Evolutionary conservation across 768 basidiomycete genomes (phyloP).

Genomic region (Tylopilus sp.): DNA sequence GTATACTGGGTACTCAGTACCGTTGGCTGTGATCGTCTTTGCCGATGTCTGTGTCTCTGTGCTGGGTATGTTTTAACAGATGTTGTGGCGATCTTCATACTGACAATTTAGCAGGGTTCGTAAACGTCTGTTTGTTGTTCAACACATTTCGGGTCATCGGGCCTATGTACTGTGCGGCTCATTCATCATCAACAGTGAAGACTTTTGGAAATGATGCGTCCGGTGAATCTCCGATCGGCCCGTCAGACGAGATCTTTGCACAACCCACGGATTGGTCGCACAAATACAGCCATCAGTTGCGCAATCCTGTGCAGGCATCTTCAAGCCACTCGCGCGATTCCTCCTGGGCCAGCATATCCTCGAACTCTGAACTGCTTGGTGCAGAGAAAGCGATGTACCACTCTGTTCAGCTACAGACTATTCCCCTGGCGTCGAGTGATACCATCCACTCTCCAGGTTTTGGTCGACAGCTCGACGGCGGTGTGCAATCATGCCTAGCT

Average conservation of each 20-base stretch:
- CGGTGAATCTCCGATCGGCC: constrained; percentile 17
- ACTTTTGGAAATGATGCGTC: constrained; percentile 25
- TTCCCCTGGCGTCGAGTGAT: neutral
- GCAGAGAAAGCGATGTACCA: constrained; percentile 8
- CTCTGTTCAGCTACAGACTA: constrained; percentile 1
- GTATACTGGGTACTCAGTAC: constrained; percentile 47
- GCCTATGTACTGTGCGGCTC: constrained; percentile 42
- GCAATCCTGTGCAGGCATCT: neutral
- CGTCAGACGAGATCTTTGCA: neutral
- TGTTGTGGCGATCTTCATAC: neutral
- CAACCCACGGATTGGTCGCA: neutral
- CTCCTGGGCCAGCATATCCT: constrained; percentile 19
- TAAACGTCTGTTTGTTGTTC: constrained; percentile 63
- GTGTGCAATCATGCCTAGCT: constrained; percentile 1
- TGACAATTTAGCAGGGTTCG: constrained; percentile 44
- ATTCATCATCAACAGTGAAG: constrained; percentile 5
- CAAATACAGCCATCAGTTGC: neutral
- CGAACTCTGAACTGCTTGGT: constrained; percentile 10
- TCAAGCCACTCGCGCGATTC: constrained; percentile 11
- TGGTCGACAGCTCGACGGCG: constrained; percentile 11
- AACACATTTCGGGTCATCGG: constrained; percentile 64
- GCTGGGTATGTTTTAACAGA: constrained; percentile 42
- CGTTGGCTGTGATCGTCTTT: constrained; percentile 46
- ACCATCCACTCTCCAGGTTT: constrained; percentile 6
- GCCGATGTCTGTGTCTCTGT: constrained; percentile 49